Evolutionary conservation across 352 stramenopile species (phyloP).

Genomic region (Pythium monospermum): DNA sequence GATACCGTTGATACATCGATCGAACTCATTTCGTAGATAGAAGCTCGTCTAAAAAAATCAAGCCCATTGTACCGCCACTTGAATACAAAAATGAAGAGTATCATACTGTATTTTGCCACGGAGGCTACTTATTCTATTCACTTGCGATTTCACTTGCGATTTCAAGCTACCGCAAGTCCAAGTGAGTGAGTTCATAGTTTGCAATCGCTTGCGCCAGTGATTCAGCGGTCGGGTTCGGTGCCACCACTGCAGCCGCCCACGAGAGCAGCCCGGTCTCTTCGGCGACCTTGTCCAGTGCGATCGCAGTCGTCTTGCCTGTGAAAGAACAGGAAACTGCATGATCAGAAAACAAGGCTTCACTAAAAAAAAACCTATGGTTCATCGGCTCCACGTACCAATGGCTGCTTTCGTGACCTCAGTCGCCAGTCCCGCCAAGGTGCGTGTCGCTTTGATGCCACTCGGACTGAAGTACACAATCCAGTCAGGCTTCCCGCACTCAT

Average conservation of each 20-base stretch:
- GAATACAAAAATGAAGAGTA: no score
- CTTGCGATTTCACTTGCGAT: no score
- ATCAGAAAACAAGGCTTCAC: no score
- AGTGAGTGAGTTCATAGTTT: conserved; percentile 27
- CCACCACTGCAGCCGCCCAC: conserved; percentile 51
- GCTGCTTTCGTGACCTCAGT: conserved; percentile 61
- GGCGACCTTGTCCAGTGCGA: conserved; percentile 42
- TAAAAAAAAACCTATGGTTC: no score
- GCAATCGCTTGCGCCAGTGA: conserved; percentile 48
- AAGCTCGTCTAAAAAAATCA: neutral
- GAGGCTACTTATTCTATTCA: no score
- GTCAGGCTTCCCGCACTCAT: conserved; percentile 28
- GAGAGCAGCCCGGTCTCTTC: conserved; percentile 28
- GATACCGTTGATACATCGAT: no score
- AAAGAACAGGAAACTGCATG: no score
- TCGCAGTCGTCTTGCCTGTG: conserved; percentile 65
- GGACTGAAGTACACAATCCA: conserved; percentile 85
- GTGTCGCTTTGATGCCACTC: conserved; percentile 60
- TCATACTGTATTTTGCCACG: no score
- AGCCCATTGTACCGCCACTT: neutral
- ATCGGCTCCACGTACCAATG: conserved; percentile 66
- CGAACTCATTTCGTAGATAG: neutral
- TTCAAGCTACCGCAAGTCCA: no score
- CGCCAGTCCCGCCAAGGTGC: conserved; percentile 40
- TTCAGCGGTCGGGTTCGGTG: conserved; percentile 49